phyloP scores from a whole-genome alignment of 441 rosid species.

The Gossypium gossypioides region DNA sequence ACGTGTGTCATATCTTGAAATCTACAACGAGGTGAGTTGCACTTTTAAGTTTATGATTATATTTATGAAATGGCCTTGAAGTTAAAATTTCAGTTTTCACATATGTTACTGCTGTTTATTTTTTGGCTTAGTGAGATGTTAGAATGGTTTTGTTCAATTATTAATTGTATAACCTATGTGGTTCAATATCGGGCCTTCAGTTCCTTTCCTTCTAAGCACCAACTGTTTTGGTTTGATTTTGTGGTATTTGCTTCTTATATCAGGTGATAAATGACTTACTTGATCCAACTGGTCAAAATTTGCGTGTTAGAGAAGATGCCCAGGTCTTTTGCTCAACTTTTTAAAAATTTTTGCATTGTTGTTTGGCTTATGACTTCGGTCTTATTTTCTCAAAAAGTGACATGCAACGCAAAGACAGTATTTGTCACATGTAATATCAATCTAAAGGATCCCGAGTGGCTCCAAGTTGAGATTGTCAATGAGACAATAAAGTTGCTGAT shows the following conservation, averaged over 20 bases:
- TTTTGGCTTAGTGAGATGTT: not conserved
- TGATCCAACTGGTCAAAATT: constrained; percentile 96
- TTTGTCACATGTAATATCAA: not conserved
- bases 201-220: not conserved
- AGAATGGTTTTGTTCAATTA: not conserved
- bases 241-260: constrained; percentile 21
- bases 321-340: constrained; percentile 44
- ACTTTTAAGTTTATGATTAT: not conserved
- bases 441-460: not conserved
- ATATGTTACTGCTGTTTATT: not conserved
- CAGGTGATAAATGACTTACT: constrained; percentile 97
- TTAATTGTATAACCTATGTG: not conserved
- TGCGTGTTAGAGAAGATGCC: constrained; percentile 93
- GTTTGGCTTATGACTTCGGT: not conserved
- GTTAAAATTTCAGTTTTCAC: not conserved
- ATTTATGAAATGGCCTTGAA: not conserved
- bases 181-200: not conserved
- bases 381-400: not conserved
- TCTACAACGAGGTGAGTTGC: constrained; percentile 83
- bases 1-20: constrained; percentile 98
- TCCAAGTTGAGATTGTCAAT: not conserved
- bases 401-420: not conserved
- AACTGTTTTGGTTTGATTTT: constrained; percentile 11
- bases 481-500: not conserved
- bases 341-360: not conserved